Evolutionary conservation across 441 rosid genomes (phyloP), one percentile per base, ranked within the genome.

Genomic region (Gossypium davidsonii): DNA sequence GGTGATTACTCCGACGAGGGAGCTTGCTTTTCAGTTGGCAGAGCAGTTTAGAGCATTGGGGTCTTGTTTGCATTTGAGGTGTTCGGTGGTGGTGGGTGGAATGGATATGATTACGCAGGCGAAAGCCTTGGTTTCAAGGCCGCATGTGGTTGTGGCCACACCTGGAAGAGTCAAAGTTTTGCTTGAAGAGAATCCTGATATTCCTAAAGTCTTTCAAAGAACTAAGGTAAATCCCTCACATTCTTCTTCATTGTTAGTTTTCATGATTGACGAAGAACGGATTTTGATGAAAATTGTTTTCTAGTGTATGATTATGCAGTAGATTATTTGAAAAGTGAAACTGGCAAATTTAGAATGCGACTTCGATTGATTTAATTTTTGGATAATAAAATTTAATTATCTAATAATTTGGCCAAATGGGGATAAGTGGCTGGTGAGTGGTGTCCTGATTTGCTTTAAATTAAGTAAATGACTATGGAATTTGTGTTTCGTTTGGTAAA

Each of bases 11-110:
- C 99, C 99, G 0, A 92, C 99, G 12, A 84, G 99, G 76, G 99
- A 94, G 85, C 84, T 94, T 39, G 97, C 99, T 2, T 91, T 80
- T 55, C 97, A 94, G 84, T 74, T 94, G 82, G 97, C 98, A 2
- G 98, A 95, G 79, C 98, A 95, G 85, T 95, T 95, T 31, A 83
- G 80, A 42, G 99, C 95, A 0, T 78, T 95, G 65, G 99, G 99
- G 18, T 89, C 96, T 28, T 84, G 91, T 69, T 73, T 94, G 85
- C 90, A 94, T 67, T 66, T 94, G 80, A 79, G 96, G 62, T 90
- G 97, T 60, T 72, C 86, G 23, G 97, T 92, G 55, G 90, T 92
- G 67, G 97, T 94, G 17, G 98, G 99, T 51, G 97, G 96, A 3
- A 90, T 94, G 97, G 94, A 90, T 75, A 83, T 83, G 97, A 76